A percentile compares a stretch with the other conserved stretches of the same genome.
Conservation (phyloP, 73 alveolate genomes). For the Tetrahymena borealis region DNA sequence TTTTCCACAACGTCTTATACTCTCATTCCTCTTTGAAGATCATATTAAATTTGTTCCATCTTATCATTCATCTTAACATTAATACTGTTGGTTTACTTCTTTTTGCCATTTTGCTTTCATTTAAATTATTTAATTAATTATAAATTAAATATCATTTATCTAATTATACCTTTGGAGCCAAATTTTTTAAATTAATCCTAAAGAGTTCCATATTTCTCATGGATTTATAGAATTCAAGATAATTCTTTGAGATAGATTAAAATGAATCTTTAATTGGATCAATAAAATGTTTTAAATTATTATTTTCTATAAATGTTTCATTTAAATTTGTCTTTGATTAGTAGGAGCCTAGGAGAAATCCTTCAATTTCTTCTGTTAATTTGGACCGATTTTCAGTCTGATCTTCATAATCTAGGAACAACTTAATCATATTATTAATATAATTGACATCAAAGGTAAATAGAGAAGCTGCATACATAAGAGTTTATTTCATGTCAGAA, state of each 20-base stretch:
- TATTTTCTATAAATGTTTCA: not conserved
- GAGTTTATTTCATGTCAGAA: not conserved
- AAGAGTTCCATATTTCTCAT: not conserved
- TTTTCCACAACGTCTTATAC: not conserved
- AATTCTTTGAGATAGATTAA: not conserved
- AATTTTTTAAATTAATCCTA: not conserved
- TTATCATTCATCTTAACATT: not conserved
- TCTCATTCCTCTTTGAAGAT: not conserved
- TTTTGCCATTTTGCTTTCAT: not conserved
- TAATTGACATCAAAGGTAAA: not conserved
- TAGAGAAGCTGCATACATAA: not conserved
- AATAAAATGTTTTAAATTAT: not conserved
- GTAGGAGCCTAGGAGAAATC: not conserved
- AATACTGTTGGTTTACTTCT: not conserved
- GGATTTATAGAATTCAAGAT: not conserved
- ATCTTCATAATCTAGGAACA: not conserved
- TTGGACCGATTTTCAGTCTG: not conserved
- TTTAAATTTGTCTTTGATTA: not conserved
- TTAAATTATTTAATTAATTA: too few relatives aligned
- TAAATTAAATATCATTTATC: too few relatives aligned
- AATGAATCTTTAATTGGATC: not conserved
- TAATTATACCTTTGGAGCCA: not conserved
- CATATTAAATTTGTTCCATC: not conserved
- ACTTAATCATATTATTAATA: not conserved
- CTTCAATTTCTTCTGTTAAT: not conserved